Evolutionary conservation across 2,329 filamentous ascomycete genomes (phyloP).

Genomic region (Talaromyces sp.): DNA sequence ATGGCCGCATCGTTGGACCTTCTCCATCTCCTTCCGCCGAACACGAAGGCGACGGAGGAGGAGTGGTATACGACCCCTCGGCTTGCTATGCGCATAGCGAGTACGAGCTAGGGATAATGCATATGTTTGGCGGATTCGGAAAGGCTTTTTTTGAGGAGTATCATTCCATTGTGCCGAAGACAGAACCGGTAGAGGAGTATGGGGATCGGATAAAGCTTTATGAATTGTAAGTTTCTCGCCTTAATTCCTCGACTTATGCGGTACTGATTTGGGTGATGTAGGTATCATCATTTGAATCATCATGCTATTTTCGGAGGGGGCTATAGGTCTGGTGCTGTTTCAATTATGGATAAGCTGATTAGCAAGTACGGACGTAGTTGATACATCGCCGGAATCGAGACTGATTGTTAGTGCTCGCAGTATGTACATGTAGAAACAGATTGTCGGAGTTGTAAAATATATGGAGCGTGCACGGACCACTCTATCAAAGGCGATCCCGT

Average conservation of each 20-base stretch:
- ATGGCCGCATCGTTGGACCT: slow-evolving; percentile 57
- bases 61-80: slow-evolving; percentile 75
- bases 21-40: slow-evolving; percentile 20
- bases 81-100: slow-evolving; percentile 82
- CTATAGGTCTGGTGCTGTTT: slow-evolving; percentile 71
- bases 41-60: slow-evolving; percentile 40
- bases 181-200: slow-evolving; percentile 77
- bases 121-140: slow-evolving; percentile 90
- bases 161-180: slow-evolving; percentile 68
- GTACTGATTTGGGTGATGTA: slow-evolving; percentile 29
- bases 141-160: slow-evolving; percentile 72
- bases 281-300: slow-evolving; percentile 89
- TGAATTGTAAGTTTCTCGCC: slow-evolving; percentile 61
- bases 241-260: background rate
- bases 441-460: background rate
- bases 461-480: background rate
- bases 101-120: slow-evolving; percentile 91
- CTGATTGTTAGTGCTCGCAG: background rate
- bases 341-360: slow-evolving; percentile 72
- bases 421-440: background rate
- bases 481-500: slow-evolving; percentile 1
- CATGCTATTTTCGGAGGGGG: slow-evolving; percentile 78
- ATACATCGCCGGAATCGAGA: background rate
- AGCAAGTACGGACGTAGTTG: slow-evolving; percentile 60
- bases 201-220: slow-evolving; percentile 79